Percentiles rank a stretch among this genome's conserved stretches.
These are phyloP conservation scores for Beauveria sp. DNA, from an alignment of 2,329 filamentous ascomycete species.

Conservation along the genomic window DNA sequence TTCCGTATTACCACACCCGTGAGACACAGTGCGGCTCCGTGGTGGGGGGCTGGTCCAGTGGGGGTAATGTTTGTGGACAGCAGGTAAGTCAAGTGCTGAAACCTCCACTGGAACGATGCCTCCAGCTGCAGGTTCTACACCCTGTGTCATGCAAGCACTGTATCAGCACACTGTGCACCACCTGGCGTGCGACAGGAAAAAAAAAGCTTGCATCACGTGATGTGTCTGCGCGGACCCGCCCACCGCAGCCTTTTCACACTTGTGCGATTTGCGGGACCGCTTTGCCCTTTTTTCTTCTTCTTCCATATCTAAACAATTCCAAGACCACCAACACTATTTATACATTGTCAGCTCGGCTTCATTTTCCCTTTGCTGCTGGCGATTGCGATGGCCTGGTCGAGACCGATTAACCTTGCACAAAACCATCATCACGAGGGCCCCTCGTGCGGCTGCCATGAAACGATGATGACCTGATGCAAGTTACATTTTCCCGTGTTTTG, in stretches of 20 bases:
- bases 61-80: not conserved
- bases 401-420: conserved; percentile 55
- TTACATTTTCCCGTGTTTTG: conserved; percentile 34
- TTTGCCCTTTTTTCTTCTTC: conserved; percentile 22
- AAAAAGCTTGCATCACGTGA: conserved; percentile 1
- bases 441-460: conserved; percentile 57
- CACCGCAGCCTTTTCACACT: conserved; percentile 11
- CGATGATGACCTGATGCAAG: conserved; percentile 62
- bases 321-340: conserved; percentile 39
- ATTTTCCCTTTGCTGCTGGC: conserved; percentile 34
- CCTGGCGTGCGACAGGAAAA: not conserved
- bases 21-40: not conserved
- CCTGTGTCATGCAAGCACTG: not conserved
- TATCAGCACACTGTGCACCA: not conserved
- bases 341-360: conserved; percentile 28
- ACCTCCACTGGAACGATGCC: not conserved
- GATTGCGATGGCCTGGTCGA: conserved; percentile 47
- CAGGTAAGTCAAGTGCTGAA: not conserved
- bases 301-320: conserved; percentile 19
- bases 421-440: conserved; percentile 64
- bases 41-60: not conserved
- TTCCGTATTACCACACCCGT: conserved; percentile 5
- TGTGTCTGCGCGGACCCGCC: not conserved
- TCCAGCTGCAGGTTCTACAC: not conserved
- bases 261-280: conserved; percentile 14